phyloP scores from a whole-genome alignment of 352 stramenopile genomes.

The Phytophthora pseudosyringae region DNA sequence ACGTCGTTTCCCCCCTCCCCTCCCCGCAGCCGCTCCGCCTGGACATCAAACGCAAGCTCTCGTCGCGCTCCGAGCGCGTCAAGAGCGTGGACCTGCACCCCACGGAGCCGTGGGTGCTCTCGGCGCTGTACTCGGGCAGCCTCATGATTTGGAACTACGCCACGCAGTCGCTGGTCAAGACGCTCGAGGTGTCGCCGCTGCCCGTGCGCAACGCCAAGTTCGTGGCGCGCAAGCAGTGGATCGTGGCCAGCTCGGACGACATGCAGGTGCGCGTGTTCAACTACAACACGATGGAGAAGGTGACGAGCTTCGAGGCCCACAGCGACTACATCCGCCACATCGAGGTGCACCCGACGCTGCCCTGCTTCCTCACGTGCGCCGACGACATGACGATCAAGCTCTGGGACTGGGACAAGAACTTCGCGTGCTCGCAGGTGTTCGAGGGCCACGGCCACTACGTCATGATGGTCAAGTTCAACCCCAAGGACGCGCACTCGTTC shows the following conservation, averaged over 20 bases:
- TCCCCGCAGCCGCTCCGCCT: slow-evolving; percentile 66
- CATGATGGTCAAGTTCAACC: slow-evolving; percentile 99
- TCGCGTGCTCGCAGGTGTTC: slow-evolving; percentile 78
- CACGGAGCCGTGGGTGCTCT: slow-evolving; percentile 97
- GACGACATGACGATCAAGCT: slow-evolving; percentile 99
- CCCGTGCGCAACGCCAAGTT: slow-evolving; percentile 96
- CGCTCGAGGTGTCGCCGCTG: slow-evolving; percentile 96
- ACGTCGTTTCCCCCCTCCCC: background rate
- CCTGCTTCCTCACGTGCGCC: slow-evolving; percentile 95
- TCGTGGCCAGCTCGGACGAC: slow-evolving; percentile 96
- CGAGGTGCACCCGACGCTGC: slow-evolving; percentile 96
- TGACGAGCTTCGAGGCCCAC: slow-evolving; percentile 95
- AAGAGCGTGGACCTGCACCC: slow-evolving; percentile 99
- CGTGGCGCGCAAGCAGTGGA: slow-evolving; percentile 98
- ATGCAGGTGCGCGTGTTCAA: slow-evolving; percentile 99
- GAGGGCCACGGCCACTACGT: slow-evolving; percentile 98
- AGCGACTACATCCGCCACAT: slow-evolving; percentile 99
- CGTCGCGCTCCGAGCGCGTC: slow-evolving; percentile 95
- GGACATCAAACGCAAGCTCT: slow-evolving; percentile 95
- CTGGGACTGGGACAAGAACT: slow-evolving; percentile 97
- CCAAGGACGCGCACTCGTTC: slow-evolving; percentile 99
- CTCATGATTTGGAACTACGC: slow-evolving; percentile 99
- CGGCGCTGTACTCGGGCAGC: slow-evolving; percentile 97
- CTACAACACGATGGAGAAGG: slow-evolving; percentile 99
- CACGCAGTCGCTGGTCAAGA: slow-evolving; percentile 95